phyloP scores from a whole-genome alignment of 2,329 filamentous ascomycete species.

The Hymenotorrendiella dingleyae region DNA sequence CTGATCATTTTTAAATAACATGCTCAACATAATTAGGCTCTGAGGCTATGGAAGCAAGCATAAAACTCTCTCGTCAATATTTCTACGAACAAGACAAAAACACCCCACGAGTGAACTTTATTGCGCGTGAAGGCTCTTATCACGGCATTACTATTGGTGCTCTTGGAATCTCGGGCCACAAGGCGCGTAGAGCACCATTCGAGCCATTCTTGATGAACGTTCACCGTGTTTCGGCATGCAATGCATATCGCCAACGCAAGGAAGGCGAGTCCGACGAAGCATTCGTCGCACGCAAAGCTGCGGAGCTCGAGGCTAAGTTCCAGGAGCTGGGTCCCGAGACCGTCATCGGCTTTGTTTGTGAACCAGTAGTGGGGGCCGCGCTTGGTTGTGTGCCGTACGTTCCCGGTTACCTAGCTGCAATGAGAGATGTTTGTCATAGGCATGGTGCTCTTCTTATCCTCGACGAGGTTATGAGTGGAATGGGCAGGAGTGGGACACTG shows the following conservation, averaged over 20 bases:
- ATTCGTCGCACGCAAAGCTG: conserved; percentile 52
- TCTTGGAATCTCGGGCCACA: conserved; percentile 53
- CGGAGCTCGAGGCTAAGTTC: conserved; percentile 60
- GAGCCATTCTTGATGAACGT: conserved; percentile 51
- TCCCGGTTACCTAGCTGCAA: conserved; percentile 62
- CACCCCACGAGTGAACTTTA: conserved; percentile 50
- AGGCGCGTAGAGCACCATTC: conserved; percentile 52
- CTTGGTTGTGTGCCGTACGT: conserved; percentile 64
- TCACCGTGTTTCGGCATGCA: conserved; percentile 55
- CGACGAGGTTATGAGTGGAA: conserved; percentile 65
- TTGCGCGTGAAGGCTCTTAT: conserved; percentile 60
- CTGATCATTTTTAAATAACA: not conserved
- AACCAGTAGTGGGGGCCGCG: conserved; percentile 63
- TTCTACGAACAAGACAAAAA: conserved; percentile 46
- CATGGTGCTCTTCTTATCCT: conserved; percentile 71
- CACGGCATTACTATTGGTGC: conserved; percentile 65
- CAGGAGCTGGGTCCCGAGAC: conserved; percentile 52
- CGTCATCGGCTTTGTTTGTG: conserved; percentile 61
- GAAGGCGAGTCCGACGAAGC: conserved; percentile 44
- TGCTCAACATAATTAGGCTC: conserved; percentile 40
- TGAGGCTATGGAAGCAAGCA: conserved; percentile 62
- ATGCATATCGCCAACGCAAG: conserved; percentile 52
- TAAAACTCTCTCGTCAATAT: conserved; percentile 64
- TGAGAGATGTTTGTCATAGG: conserved; percentile 62
- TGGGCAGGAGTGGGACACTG: conserved; percentile 46